Conservation (phyloP, 805 yeast species). For the Candida ponderosae region DNA sequence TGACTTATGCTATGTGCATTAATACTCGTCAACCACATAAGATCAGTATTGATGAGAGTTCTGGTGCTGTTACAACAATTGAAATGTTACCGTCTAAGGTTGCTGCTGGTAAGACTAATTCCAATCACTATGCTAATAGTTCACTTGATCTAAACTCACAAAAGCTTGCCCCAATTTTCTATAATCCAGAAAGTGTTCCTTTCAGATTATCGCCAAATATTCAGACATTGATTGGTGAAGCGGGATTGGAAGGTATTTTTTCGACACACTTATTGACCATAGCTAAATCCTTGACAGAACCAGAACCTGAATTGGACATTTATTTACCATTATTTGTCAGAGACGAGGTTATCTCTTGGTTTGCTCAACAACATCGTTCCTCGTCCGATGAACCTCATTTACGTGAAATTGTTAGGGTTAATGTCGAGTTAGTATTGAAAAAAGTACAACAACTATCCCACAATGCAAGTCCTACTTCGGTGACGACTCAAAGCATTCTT, state of each 20-base stretch:
- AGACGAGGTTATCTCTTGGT: conserved; percentile 94
- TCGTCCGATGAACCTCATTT: conserved; percentile 78
- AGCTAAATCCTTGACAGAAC: conserved; percentile 83
- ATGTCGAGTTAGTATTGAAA: conserved; percentile 78
- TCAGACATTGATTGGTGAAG: conserved; percentile 88
- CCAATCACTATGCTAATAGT: conserved; percentile 26
- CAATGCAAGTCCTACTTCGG: conserved; percentile 39
- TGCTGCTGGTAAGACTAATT: conserved; percentile 36
- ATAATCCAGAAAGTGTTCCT: conserved; percentile 89
- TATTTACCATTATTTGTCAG: conserved; percentile 90
- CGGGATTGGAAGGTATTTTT: conserved; percentile 87
- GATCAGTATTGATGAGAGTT: conserved; percentile 69
- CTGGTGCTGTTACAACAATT: conserved; percentile 88
- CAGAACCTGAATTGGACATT: conserved; percentile 87
- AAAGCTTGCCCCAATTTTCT: conserved; percentile 64
- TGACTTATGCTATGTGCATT: conserved; percentile 92
- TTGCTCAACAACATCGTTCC: conserved; percentile 77
- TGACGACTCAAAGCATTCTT: conserved; percentile 81
- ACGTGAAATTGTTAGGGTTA: conserved; percentile 78
- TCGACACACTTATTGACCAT: conserved; percentile 78
- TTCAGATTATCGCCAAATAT: conserved; percentile 94
- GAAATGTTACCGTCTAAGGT: conserved; percentile 92
- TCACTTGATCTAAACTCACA: conserved; percentile 24
- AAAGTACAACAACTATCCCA: conserved; percentile 75
- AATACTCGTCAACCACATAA: conserved; percentile 91